These are phyloP conservation scores for Neurospora sp. DNA, from an alignment of 495 filamentous ascomycete genomes.

Conservation along the genomic window DNA sequence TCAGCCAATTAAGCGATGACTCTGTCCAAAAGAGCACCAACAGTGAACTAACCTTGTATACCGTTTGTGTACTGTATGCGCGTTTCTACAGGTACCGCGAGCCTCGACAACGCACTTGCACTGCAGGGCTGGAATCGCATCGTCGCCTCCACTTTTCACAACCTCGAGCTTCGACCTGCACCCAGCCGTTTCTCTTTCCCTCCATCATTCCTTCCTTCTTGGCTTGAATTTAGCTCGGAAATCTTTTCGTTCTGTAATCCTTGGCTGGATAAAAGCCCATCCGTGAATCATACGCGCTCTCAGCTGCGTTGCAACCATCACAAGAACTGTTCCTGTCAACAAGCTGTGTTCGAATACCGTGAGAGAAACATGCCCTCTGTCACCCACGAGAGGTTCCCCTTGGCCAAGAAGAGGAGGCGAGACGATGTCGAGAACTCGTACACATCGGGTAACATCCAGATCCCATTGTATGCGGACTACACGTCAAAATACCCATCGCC, in stretches of 20 bases:
- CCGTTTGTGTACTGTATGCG: background rate
- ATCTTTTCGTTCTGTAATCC: background rate
- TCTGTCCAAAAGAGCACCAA: background rate
- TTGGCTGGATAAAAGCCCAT: background rate
- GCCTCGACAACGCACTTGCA: background rate
- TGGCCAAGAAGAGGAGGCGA: constrained; percentile 32
- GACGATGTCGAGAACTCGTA: constrained; percentile 19
- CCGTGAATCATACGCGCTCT: background rate
- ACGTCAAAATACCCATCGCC: background rate
- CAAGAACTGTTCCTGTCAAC: background rate
- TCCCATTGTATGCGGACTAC: constrained; percentile 22
- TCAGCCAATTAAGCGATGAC: background rate
- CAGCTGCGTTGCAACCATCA: background rate
- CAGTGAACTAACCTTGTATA: background rate
- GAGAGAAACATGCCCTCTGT: constrained; percentile 22
- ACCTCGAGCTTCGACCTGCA: background rate
- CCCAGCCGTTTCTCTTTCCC: background rate
- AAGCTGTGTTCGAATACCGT: background rate
- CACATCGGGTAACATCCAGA: constrained; percentile 11
- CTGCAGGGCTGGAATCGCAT: background rate
- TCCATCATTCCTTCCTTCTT: background rate
- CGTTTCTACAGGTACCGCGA: background rate
- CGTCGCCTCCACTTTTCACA: background rate
- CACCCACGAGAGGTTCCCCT: constrained; percentile 17
- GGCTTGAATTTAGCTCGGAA: background rate